These are phyloP conservation scores for Talaromyces sp. DNA, from an alignment of 2,329 filamentous ascomycete genomes.

Conservation along the genomic window DNA sequence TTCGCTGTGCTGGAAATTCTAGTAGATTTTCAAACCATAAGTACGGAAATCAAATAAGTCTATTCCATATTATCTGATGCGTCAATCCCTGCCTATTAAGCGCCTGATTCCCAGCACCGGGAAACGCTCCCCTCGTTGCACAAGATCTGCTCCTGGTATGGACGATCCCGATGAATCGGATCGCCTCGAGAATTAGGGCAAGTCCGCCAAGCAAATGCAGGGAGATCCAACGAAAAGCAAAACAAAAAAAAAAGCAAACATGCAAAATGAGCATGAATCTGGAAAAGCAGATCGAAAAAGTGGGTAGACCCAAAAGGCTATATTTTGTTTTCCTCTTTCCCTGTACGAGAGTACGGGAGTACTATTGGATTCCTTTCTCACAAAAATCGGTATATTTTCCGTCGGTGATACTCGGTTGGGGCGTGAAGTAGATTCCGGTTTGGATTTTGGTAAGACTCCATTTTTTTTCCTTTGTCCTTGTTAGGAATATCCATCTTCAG, in stretches of 20 bases:
- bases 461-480: too few species aligned
- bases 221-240: neutral
- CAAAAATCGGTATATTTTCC: neutral
- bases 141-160: neutral
- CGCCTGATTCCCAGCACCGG: neutral
- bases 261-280: neutral
- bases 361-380: neutral
- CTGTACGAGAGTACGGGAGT: too few species aligned
- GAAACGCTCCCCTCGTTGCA: slow-evolving; percentile 1
- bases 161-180: neutral
- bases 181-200: neutral
- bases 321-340: neutral
- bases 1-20: too few species aligned
- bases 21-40: too few species aligned
- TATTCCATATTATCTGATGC: neutral
- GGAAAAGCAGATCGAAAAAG: neutral
- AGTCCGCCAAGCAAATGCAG: neutral
- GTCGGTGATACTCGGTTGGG: neutral
- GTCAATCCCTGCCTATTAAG: neutral
- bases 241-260: neutral
- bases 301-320: neutral
- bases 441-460: too few species aligned
- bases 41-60: neutral
- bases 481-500: too few species aligned
- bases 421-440: too few species aligned